Conservation (phyloP, 768 basidiomycete species). For the Nidularia sp. region DNA sequence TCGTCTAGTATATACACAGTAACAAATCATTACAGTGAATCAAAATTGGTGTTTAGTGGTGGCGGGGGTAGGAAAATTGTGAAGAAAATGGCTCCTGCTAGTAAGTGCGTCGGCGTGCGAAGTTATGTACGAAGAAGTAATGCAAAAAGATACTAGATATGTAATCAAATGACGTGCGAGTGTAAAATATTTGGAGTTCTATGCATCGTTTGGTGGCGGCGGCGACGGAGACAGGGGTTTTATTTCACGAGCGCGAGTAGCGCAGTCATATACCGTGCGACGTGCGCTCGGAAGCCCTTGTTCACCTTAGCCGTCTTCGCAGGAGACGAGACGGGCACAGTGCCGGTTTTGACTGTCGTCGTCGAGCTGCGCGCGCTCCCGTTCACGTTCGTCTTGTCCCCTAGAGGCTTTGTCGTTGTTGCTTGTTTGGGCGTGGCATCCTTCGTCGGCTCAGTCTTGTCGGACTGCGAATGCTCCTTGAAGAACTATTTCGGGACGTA, state of each 20-base stretch:
- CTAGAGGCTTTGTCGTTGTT: constrained; percentile 20
- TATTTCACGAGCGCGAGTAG: constrained; percentile 19
- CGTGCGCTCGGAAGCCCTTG: constrained; percentile 15
- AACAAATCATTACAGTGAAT: background rate
- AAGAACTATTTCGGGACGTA: background rate
- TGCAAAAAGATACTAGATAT: background rate
- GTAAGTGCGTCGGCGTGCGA: background rate
- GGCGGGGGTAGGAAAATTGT: background rate
- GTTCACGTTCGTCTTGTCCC: constrained; percentile 15
- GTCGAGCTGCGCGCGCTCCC: constrained; percentile 17
- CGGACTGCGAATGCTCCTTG: background rate
- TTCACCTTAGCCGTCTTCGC: background rate
- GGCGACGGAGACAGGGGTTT: background rate
- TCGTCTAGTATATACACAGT: background rate
- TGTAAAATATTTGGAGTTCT: background rate
- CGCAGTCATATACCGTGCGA: constrained; percentile 17
- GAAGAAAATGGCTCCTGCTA: background rate
- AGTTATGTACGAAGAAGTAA: background rate
- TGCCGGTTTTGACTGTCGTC: constrained; percentile 9
- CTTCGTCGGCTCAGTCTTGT: background rate
- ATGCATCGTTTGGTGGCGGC: background rate
- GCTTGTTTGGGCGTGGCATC: constrained; percentile 20
- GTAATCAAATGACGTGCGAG: background rate
- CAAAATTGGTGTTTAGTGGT: background rate
- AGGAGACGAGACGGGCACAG: constrained; percentile 3